Evolutionary conservation across 345 rosid species (phyloP), one percentile per base, ranked within the genome.

Genomic region (Populus simonii): DNA sequence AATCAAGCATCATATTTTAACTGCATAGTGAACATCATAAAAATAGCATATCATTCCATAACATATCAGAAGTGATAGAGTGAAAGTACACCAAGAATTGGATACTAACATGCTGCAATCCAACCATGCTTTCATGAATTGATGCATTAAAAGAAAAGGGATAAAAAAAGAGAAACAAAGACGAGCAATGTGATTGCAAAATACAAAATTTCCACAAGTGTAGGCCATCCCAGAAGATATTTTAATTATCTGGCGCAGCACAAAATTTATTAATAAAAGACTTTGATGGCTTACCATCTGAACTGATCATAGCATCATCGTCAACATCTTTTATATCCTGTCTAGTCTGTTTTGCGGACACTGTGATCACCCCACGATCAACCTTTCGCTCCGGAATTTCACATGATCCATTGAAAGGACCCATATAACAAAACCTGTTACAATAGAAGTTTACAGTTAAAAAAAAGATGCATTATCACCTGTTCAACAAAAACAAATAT

Each of bases 391-490:
- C 87, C 0, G 76, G 83, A 63, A 36, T 70, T 62, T 84, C 82
- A 73, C 87, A 84, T 45, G 35, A 71, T 45, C 82, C 79, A 16
- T 47, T 22, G 12, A 81, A 84, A 73, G 87, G 84, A 62, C 69
- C 33, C 83, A 84, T 84, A 77, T 81, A 79, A 76, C 87, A 81
- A 59, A 84, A 84, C 84, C 87, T 81, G 74, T 45, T 12, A 69
- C 22, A 13, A 59, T 20, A 17, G 38, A 35, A 61, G 31, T 8
- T 6, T 23, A 38, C 6, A 77, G 62, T 65, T 41, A 74, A 39
- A 53, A 47, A 47, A 27, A 70, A 53, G 8, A 27, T 7, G 29
- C 39, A 25, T 17, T 33, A 25, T 13, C 31, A 22, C 7, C 31
- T 65, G 68, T 27, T 23, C 35, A 23, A 9, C 22, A 17, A 55